Evolutionary conservation across 2,329 filamentous ascomycete genomes (phyloP).

Genomic region (Fusarium sp.): DNA sequence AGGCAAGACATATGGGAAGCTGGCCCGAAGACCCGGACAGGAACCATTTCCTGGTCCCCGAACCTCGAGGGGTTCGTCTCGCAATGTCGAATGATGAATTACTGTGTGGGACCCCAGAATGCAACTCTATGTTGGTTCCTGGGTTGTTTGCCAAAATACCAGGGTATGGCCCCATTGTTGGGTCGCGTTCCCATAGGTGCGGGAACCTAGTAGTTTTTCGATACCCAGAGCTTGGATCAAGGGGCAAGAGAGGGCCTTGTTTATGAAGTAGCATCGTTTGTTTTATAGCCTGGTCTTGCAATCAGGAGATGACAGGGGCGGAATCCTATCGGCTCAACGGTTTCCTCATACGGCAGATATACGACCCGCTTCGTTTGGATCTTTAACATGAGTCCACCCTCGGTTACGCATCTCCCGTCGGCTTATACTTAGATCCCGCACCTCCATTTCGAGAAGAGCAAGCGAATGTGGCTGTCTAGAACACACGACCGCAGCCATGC

Average conservation of each 20-base stretch:
- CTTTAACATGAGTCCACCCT: neutral
- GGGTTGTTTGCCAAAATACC: neutral
- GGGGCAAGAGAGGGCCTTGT: neutral
- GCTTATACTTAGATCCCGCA: neutral
- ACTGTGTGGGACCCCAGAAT: neutral
- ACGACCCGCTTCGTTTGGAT: neutral
- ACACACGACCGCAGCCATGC: neutral
- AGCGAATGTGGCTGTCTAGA: neutral
- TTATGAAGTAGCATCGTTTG: neutral
- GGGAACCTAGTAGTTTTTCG: neutral
- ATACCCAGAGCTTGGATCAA: neutral
- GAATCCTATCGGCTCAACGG: neutral
- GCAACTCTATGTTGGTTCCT: neutral
- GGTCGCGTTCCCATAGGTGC: neutral
- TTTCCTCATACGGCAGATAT: neutral
- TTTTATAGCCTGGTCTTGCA: neutral
- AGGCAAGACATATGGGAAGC: neutral
- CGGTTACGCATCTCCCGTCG: neutral
- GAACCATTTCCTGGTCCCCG: neutral
- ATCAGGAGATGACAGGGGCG: neutral
- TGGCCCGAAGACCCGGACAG: neutral
- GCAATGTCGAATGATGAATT: neutral
- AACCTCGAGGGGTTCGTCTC: neutral
- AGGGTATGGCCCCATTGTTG: neutral
- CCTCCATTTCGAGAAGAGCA: neutral